Evolutionary conservation across 306 rosid genomes (phyloP), one percentile per base, ranked within the genome.

Genomic region (Rosa multiflora): DNA sequence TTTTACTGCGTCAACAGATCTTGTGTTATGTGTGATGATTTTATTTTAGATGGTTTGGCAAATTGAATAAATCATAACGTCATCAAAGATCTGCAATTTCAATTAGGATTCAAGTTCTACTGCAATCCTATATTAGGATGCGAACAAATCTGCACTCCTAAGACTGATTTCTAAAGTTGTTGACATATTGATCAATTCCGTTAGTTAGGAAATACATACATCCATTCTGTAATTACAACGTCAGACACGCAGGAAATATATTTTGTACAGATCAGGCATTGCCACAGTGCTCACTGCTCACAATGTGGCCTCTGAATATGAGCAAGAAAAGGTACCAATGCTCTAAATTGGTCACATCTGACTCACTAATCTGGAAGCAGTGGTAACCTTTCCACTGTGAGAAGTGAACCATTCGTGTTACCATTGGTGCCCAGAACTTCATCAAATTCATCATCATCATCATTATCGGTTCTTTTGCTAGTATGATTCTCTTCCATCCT

Each of bases 291-390:
- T 61, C 58, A 4, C 4, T 15, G 10, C 47, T 61, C 58, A 4
- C 4, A 75, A 8, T 43, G 55, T 15, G 43, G 4, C 70, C 15
- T 59, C 29, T 43, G 70, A 29, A 44, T 61, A 21, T 59, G 37
- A 40, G 70, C 69, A 75, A 4, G 10, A 9, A 40, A 74, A 40
- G 10, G 43, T 17, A 67, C 44, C 61, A 42, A 67, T 32, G 55
- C 4, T 10, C 72, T 67, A 79, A 18, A 39, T 35, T 67, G 49
- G 43, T 48, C 64, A 49, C 46, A 84, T 32, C 64, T 72, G 21
- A 55, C 51, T 62, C 37, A 66, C 83, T 88, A 93, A 47, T 91
- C 93, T 8, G 96, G 96, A 63, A 95, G 84, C n/a, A 93, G 72
- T 40, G 96, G 97, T 84, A 91, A 86, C 84, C 87, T 91, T 70